A percentile compares a stretch with the other conserved stretches of the same genome.
Conservation (phyloP, 208 protist genomes). For the Angomonas ambiguus region DNA sequence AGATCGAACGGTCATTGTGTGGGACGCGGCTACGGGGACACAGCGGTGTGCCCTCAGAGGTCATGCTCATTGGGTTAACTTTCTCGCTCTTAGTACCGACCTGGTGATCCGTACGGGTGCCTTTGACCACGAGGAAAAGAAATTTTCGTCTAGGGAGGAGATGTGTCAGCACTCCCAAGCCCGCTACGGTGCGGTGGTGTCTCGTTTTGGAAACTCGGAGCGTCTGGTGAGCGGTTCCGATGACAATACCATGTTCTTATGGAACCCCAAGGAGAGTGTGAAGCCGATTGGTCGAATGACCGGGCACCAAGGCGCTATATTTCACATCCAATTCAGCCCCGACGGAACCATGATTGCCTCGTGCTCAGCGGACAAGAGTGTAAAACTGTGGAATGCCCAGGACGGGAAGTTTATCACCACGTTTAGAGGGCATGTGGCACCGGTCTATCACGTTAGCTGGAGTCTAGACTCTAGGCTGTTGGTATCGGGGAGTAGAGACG, state of each 20-base stretch:
- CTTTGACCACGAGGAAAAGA: constrained; percentile 92
- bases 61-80: constrained; percentile 99
- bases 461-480: constrained; percentile 94
- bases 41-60: constrained; percentile 82
- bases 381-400: constrained; percentile 95
- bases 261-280: constrained; percentile 84
- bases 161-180: constrained; percentile 58
- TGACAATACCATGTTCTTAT: constrained; percentile 98
- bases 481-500: constrained; percentile 94
- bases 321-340: constrained; percentile 96
- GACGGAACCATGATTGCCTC: constrained; percentile 96
- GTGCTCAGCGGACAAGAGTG: constrained; percentile 97
- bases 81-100: constrained; percentile 96
- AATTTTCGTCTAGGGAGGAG: constrained; percentile 43
- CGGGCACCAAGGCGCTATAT: constrained; percentile 92
- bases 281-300: constrained; percentile 92
- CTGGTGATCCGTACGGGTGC: constrained; percentile 93
- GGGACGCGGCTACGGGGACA: constrained; percentile 78
- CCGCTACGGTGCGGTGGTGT: constrained; percentile 82
- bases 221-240: constrained; percentile 93
- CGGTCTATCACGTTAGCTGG: constrained; percentile 97
- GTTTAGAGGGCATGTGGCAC: constrained; percentile 94
- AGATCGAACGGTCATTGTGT: constrained; percentile 97
- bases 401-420: constrained; percentile 92
- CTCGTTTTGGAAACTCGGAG: constrained; percentile 71